These are phyloP conservation scores for Tylopilus subfusipes DNA, from an alignment of 768 basidiomycete genomes.

Conservation along the genomic window DNA sequence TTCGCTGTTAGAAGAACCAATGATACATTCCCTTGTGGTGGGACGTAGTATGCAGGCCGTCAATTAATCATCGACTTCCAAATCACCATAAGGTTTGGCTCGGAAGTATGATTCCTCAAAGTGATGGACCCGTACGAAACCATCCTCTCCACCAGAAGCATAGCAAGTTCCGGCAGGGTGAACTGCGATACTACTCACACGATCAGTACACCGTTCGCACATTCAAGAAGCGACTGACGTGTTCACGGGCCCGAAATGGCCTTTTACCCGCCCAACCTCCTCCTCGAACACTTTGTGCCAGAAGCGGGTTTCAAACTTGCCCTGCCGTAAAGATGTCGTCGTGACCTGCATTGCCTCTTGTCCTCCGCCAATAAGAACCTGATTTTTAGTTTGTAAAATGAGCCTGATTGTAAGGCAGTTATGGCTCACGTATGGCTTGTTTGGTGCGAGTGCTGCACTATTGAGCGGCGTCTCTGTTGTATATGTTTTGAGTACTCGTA, in stretches of 20 bases:
- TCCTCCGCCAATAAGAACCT: constrained; percentile 93
- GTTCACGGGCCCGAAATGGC: constrained; percentile 95
- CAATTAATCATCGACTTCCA: constrained; percentile 64
- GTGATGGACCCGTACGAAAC: constrained; percentile 87
- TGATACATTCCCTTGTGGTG: constrained; percentile 8
- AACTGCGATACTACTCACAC: constrained; percentile 70
- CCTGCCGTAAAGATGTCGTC: constrained; percentile 88
- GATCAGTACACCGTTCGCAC: constrained; percentile 1
- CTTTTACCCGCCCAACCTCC: constrained; percentile 95
- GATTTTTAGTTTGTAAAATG: neutral
- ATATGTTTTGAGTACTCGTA: constrained; percentile 91
- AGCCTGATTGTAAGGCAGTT: neutral
- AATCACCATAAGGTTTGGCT: constrained; percentile 85
- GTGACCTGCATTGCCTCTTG: constrained; percentile 98
- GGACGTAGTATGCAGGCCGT: constrained; percentile 8
- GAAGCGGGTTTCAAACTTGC: constrained; percentile 97
- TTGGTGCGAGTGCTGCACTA: constrained; percentile 82
- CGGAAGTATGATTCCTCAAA: constrained; percentile 95
- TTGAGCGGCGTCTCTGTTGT: constrained; percentile 93
- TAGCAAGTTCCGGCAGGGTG: constrained; percentile 86
- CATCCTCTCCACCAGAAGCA: constrained; percentile 96
- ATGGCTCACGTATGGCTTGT: constrained; percentile 71
- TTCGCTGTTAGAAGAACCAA: neutral
- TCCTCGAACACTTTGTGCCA: constrained; percentile 98
- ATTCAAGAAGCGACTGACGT: constrained; percentile 57